phyloP scores from a whole-genome alignment of 2,329 filamentous ascomycete species.

The Domatiomyces catenatus region DNA sequence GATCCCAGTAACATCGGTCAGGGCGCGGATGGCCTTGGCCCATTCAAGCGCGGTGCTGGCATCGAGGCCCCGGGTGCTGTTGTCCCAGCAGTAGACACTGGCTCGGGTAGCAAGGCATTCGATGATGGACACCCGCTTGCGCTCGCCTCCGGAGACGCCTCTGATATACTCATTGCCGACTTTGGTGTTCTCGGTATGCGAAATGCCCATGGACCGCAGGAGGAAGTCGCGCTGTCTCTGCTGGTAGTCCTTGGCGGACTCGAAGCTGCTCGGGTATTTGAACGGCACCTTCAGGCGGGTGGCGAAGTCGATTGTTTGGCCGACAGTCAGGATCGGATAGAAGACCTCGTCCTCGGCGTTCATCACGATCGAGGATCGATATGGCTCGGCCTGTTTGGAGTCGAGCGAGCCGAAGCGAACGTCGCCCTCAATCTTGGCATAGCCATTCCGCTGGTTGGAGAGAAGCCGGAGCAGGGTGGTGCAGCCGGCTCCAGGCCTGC shows the following conservation, averaged over 20 bases:
- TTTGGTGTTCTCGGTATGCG: slow-evolving; percentile 56
- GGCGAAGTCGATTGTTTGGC: slow-evolving; percentile 59
- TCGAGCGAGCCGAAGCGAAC: slow-evolving; percentile 42
- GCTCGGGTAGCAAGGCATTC: slow-evolving; percentile 49
- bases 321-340: slow-evolving; percentile 62
- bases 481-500: slow-evolving; percentile 54
- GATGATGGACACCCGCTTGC: slow-evolving; percentile 49
- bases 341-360: slow-evolving; percentile 66
- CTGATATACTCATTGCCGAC: slow-evolving; percentile 61
- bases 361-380: slow-evolving; percentile 42
- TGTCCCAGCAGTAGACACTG: slow-evolving; percentile 60
- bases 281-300: slow-evolving; percentile 36
- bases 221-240: slow-evolving; percentile 50
- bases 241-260: slow-evolving; percentile 45
- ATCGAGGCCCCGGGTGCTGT: slow-evolving; percentile 58
- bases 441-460: slow-evolving; percentile 48
- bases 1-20: slow-evolving; percentile 48
- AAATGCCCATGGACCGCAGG: slow-evolving; percentile 57
- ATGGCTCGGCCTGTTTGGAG: slow-evolving; percentile 36
- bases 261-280: slow-evolving; percentile 15
- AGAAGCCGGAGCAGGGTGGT: slow-evolving; percentile 57
- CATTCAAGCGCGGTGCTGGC: slow-evolving; percentile 60
- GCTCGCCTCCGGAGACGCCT: slow-evolving; percentile 55
- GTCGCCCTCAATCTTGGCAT: slow-evolving; percentile 39
- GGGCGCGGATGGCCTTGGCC: slow-evolving; percentile 48